These are phyloP conservation scores for Rhypophila decipiens DNA, from an alignment of 495 filamentous ascomycete species.

Conservation along the genomic window DNA sequence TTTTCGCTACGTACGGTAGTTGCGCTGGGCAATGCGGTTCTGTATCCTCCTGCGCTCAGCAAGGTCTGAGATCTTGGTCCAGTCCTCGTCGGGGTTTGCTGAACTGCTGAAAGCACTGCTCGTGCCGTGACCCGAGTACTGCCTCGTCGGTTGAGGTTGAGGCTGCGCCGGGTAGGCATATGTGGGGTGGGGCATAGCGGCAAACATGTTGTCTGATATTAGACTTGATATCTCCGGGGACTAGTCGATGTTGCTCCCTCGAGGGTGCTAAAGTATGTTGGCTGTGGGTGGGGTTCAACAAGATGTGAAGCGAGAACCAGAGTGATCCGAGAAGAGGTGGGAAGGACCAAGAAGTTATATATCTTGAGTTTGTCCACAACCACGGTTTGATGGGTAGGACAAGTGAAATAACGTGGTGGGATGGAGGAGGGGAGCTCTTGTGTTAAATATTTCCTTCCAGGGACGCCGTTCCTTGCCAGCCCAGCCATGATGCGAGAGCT, in stretches of 20 bases:
- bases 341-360: background rate
- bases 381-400: background rate
- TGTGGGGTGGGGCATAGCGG: constrained; percentile 36
- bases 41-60: constrained; percentile 92
- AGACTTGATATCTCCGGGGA: no score
- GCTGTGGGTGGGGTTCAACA: no score
- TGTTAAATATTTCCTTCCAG: constrained; percentile 14
- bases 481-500: constrained; percentile 3
- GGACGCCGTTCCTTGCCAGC: no score
- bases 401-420: background rate
- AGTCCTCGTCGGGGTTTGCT: constrained; percentile 96
- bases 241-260: no score
- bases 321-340: background rate
- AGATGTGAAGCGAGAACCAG: background rate
- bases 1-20: constrained; percentile 74
- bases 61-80: constrained; percentile 98
- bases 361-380: background rate
- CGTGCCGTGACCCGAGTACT: constrained; percentile 63
- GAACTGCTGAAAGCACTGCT: constrained; percentile 96
- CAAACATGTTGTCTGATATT: constrained; percentile 31
- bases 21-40: constrained; percentile 95
- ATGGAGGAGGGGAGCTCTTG: constrained; percentile 7
- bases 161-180: constrained; percentile 35
- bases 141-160: constrained; percentile 42
- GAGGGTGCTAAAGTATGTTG: no score